Conservation (phyloP, 1,284 basidiomycete genomes). For the Ceratobasidium sp. region DNA sequence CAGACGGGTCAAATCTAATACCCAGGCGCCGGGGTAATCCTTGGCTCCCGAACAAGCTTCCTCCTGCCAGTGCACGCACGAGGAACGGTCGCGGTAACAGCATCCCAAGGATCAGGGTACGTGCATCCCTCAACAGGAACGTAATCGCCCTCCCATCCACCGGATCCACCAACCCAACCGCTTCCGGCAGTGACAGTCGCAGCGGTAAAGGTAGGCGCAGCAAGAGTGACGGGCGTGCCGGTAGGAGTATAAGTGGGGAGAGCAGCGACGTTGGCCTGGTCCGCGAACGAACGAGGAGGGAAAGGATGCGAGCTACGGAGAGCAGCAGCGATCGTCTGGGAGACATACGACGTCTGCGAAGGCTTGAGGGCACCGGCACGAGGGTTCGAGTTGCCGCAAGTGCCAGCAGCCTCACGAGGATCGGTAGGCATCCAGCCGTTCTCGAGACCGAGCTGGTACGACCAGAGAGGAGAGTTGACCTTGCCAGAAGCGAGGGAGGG, state of each 20-base stretch:
- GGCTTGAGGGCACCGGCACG: conserved; percentile 68
- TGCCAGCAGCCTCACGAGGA: conserved; percentile 78
- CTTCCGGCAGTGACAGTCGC: conserved; percentile 63
- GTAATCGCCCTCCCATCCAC: conserved; percentile 50
- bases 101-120: conserved; percentile 76
- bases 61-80: conserved; percentile 28
- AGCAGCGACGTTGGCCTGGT: conserved; percentile 55
- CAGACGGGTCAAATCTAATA: not conserved
- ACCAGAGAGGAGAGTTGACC: conserved; percentile 82
- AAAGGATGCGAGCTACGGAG: conserved; percentile 66
- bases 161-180: conserved; percentile 76
- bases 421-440: conserved; percentile 86
- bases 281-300: conserved; percentile 57
- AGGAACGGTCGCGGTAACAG: conserved; percentile 64
- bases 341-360: conserved; percentile 51
- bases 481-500: conserved; percentile 69
- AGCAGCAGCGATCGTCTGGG: conserved; percentile 67
- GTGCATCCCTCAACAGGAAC: conserved; percentile 72
- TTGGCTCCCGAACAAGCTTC: conserved; percentile 33
- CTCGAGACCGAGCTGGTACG: conserved; percentile 83
- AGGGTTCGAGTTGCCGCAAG: conserved; percentile 67
- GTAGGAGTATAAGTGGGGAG: conserved; percentile 67
- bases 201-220: conserved; percentile 53
- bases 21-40: conserved; percentile 6
- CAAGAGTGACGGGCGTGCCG: conserved; percentile 52